A percentile compares a stretch with the other conserved stretches of the same genome.
phyloP scores from a whole-genome alignment of 176 grass and related monocot genomes.

The Neostapfia colusana region DNA sequence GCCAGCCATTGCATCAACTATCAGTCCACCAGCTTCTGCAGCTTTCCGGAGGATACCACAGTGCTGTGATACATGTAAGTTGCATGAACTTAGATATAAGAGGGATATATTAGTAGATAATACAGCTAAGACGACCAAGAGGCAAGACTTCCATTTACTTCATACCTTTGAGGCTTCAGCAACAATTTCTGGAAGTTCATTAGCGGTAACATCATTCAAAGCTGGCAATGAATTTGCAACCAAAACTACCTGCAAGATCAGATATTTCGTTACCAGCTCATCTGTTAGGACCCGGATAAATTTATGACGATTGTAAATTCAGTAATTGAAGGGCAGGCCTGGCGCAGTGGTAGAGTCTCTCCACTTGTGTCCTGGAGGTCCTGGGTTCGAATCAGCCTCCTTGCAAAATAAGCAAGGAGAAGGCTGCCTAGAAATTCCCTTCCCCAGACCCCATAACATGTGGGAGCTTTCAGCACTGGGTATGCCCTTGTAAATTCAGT shows the following conservation, averaged over 20 bases:
- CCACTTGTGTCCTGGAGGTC: no score
- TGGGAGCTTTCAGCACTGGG: no score
- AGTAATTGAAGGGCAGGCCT: no score
- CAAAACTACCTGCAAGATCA: constrained; percentile 77
- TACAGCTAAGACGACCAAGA: background rate
- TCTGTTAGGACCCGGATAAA: background rate
- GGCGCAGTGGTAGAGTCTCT: no score
- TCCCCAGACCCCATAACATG: no score
- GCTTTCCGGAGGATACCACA: constrained; percentile 86
- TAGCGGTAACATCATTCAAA: constrained; percentile 93
- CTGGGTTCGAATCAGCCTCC: no score
- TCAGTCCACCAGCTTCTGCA: constrained; percentile 87
- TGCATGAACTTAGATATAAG: constrained; percentile 27
- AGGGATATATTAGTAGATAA: constrained; percentile 6
- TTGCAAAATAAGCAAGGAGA: no score
- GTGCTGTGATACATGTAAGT: constrained; percentile 53
- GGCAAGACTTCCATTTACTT: constrained; percentile 26
- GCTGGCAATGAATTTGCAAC: constrained; percentile 90
- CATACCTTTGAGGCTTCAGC: constrained; percentile 93
- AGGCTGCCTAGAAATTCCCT: no score
- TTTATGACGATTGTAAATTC: background rate
- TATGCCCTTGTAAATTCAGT: background rate
- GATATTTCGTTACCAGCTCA: constrained; percentile 8
- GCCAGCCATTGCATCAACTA: constrained; percentile 92
- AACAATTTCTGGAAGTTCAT: constrained; percentile 95